Evolutionary conservation across 176 grass and related monocot genomes (phyloP), one percentile per base, ranked within the genome.

Genomic region (Tillandsia fasciculata): DNA sequence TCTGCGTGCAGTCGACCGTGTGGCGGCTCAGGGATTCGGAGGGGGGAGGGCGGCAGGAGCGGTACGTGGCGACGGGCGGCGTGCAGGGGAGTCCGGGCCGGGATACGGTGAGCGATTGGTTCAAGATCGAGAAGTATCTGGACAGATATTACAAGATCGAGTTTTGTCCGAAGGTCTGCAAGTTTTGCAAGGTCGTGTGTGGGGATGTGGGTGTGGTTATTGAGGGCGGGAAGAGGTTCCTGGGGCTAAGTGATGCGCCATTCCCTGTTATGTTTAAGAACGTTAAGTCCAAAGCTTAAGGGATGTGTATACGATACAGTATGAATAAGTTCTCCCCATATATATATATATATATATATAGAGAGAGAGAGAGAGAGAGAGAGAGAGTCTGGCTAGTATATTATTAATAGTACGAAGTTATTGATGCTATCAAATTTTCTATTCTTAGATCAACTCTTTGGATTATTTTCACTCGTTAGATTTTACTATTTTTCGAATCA

Each of bases 1-100:
- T 76, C 74, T 76, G 73, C 26, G 26, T 67, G 24, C 73, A 76
- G 9, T 54, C 73, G 64, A 52, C 20, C 2, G 73, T 76, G 63
- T 76, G 73, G 64, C 12, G 10, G 50, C 73, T 76, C 24, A 64
- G 61, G 9, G 72, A 54, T 23, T 12, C 42, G 5, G 64, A 76
- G 20, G 48, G 6, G 23, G 49, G 8, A 0, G 66, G 64, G 9
- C 63, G 23, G 49, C 73, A 14, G 9, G 50, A 14, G 49, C 64
- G 22, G 2, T 67, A 53, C 49, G 63, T 76, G 50, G 2, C 42
- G 3, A 52, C 64, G 3, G 49, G 50, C 15, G 73, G 73, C 49
- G 50, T 17, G 4, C 8, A 24, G 64, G 73, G 73, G 51, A 56
- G 9, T 13, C 64, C 73, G 49, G 51, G 73, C 1, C 2, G 9